Evolutionary conservation across 108 stramenopile genomes (phyloP).

Genomic region (Pseudonitzschia pungens): DNA sequence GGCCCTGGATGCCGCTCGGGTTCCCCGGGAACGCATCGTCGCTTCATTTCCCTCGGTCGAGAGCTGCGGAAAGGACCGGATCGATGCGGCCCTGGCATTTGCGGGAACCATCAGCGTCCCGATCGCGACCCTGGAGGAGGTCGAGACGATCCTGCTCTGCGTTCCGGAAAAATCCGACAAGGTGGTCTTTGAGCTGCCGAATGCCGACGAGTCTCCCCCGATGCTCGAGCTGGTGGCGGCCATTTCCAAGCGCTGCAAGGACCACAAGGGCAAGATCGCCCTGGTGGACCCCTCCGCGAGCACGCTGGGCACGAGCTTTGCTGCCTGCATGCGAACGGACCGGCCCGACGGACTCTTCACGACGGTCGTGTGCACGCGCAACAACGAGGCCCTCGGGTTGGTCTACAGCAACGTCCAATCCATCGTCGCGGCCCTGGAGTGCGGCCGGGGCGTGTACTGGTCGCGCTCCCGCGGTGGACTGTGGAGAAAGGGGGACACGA

Average conservation of each 20-base stretch:
- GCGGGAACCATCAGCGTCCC: slow-evolving; percentile 32
- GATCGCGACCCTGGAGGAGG: slow-evolving; percentile 16
- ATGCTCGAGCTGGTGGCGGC: slow-evolving; percentile 16
- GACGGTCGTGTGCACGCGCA: slow-evolving; percentile 92
- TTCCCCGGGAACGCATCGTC: slow-evolving; percentile 71
- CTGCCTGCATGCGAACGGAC: slow-evolving; percentile 83
- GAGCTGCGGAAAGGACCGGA: neutral
- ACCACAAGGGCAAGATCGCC: slow-evolving; percentile 52
- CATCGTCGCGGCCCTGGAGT: slow-evolving; percentile 76
- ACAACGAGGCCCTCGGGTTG: slow-evolving; percentile 82
- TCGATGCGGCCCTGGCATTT: slow-evolving; percentile 20
- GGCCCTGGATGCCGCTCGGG: slow-evolving; percentile 62
- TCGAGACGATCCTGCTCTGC: slow-evolving; percentile 16
- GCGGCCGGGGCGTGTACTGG: slow-evolving; percentile 93
- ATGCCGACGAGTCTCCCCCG: neutral
- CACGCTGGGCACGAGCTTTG: slow-evolving; percentile 59
- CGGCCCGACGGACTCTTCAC: slow-evolving; percentile 88
- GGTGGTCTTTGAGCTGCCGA: slow-evolving; percentile 33
- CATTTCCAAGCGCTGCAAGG: slow-evolving; percentile 49
- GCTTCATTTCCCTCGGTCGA: slow-evolving; percentile 44
- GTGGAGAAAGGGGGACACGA: slow-evolving; percentile 95
- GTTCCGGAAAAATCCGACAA: slow-evolving; percentile 36
- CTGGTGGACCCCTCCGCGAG: slow-evolving; percentile 71
- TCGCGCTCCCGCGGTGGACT: slow-evolving; percentile 84
- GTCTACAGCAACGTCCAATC: slow-evolving; percentile 92